phyloP scores from a whole-genome alignment of 1,284 basidiomycete species.

The Ganoderma sinense region DNA sequence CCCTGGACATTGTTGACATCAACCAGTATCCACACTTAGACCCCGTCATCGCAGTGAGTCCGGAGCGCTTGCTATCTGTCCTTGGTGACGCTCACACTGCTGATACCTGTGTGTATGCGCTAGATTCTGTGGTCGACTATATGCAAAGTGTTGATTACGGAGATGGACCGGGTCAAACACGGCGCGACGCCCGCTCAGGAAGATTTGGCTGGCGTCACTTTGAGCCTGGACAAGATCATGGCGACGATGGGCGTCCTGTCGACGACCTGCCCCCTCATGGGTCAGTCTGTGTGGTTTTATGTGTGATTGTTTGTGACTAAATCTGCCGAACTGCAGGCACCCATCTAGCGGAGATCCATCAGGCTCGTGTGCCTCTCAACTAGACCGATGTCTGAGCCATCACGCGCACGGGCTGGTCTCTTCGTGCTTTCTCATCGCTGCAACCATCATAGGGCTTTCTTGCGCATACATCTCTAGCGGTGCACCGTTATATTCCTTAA shows the following conservation, averaged over 20 bases:
- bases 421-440: neutral
- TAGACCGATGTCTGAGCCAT: neutral
- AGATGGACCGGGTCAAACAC: constrained; percentile 15
- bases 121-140: constrained; percentile 28
- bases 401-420: neutral
- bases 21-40: constrained; percentile 26
- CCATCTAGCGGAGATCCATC: constrained; percentile 20
- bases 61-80: neutral
- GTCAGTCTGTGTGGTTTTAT: constrained; percentile 6
- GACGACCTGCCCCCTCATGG: constrained; percentile 20
- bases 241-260: constrained; percentile 21
- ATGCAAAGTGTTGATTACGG: constrained; percentile 20
- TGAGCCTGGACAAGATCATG: constrained; percentile 24
- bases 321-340: constrained; percentile 2
- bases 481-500: neutral
- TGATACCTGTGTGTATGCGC: neutral
- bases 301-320: neutral
- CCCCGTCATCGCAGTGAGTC: constrained; percentile 33
- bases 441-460: neutral
- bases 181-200: constrained; percentile 13
- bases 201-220: constrained; percentile 11
- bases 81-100: neutral
- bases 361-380: constrained; percentile 4
- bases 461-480: neutral
- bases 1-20: constrained; percentile 25